Percentiles rank a stretch among this genome's conserved stretches.
Evolutionary conservation across 768 basidiomycete species (phyloP).

Genomic region (Rhodotorula babjevae): DNA sequence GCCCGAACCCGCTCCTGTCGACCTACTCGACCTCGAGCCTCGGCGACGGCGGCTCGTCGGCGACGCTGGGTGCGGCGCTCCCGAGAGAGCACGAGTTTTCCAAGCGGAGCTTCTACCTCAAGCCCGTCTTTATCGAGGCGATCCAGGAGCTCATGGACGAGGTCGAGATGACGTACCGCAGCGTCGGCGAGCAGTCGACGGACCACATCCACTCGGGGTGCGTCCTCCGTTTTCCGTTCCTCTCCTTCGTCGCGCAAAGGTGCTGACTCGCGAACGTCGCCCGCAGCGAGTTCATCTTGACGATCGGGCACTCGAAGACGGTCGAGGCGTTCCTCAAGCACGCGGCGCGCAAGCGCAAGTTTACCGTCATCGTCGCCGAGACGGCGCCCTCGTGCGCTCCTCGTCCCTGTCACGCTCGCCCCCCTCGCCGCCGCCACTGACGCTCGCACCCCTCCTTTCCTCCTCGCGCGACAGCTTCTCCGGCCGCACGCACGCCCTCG

Average conservation of each 20-base stretch:
- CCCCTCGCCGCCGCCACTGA: neutral
- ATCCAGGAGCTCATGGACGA: slow-evolving; percentile 95
- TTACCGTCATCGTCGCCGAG: slow-evolving; percentile 92
- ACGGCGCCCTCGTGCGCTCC: slow-evolving; percentile 78
- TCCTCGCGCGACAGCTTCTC: slow-evolving; percentile 59
- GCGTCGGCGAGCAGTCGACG: slow-evolving; percentile 84
- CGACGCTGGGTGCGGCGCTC: neutral
- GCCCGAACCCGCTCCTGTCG: slow-evolving; percentile 12
- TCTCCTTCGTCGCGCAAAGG: no score
- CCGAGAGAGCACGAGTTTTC: slow-evolving; percentile 45
- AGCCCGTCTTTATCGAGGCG: slow-evolving; percentile 92
- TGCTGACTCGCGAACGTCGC: no score
- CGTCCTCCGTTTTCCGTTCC: slow-evolving; percentile 43
- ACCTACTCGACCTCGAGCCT: neutral
- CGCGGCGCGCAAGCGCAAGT: slow-evolving; percentile 82
- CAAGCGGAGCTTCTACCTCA: slow-evolving; percentile 52
- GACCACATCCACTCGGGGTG: slow-evolving; percentile 99
- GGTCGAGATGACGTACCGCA: slow-evolving; percentile 90
- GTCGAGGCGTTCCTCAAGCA: slow-evolving; percentile 90
- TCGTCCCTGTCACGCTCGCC: neutral
- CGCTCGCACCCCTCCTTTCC: neutral
- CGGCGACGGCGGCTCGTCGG: neutral
- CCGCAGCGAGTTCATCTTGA: slow-evolving; percentile 86
- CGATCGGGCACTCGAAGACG: slow-evolving; percentile 87
- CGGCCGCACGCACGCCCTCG: slow-evolving; percentile 76